phyloP scores from a whole-genome alignment of 129 eudicot species.

The Escallonia herrerae region DNA sequence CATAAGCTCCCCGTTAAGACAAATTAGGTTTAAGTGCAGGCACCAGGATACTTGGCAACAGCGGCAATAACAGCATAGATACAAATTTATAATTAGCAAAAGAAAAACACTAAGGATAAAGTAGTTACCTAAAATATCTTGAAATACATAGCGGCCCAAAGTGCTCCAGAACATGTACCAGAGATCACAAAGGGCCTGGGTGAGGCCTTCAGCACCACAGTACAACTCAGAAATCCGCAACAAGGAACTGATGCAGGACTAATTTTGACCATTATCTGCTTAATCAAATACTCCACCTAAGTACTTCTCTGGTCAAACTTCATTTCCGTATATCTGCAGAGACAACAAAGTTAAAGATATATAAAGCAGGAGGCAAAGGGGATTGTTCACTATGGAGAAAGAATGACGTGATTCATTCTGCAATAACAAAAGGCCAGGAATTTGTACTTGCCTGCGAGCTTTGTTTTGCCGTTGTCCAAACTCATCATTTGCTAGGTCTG shows the following conservation, averaged over 20 bases:
- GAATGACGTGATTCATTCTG: not conserved
- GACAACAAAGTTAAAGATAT: not conserved
- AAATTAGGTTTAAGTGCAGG: too few species aligned
- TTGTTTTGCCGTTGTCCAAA: conserved; percentile 46
- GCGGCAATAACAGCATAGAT: too few species aligned
- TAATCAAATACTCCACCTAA: conserved; percentile 25
- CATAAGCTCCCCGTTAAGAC: too few species aligned
- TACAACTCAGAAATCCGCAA: conserved; percentile 38
- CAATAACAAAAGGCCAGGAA: not conserved
- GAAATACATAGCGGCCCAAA: conserved; percentile 38
- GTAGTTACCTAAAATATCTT: conserved; percentile 45
- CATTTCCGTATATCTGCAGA: conserved; percentile 79
- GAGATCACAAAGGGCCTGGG: conserved; percentile 57
- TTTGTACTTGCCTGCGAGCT: conserved; percentile 41
- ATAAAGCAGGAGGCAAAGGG: not conserved
- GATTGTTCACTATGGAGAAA: not conserved
- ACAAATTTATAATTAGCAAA: too few species aligned
- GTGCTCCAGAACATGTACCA: conserved; percentile 33
- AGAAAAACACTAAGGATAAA: not conserved
- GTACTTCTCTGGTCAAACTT: conserved; percentile 78
- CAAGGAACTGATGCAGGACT: conserved; percentile 20
- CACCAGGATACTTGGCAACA: too few species aligned
- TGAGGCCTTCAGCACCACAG: conserved; percentile 30
- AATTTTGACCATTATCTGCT: conserved; percentile 35
- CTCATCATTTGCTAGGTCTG: conserved; percentile 44